Evolutionary conservation across 441 rosid species (phyloP).

Genomic region (Populus hybrid): DNA sequence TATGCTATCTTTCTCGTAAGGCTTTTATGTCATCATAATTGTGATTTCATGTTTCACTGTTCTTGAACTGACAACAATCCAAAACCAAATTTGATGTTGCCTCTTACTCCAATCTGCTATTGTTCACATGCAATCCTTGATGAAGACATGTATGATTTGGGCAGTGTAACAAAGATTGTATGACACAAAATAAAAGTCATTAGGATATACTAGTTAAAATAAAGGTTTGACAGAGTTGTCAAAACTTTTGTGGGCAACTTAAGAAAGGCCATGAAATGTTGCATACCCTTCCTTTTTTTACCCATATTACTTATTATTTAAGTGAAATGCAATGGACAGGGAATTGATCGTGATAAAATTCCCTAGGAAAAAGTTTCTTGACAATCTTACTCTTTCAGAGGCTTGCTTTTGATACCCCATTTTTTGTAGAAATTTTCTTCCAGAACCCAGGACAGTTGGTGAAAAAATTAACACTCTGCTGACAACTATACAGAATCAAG

Average conservation of each 20-base stretch:
- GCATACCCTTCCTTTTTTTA: too few species aligned
- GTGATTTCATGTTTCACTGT: not conserved
- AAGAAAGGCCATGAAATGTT: too few species aligned
- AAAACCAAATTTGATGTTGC: not conserved
- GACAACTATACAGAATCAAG: not conserved
- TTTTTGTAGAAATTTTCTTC: not conserved
- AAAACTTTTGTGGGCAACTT: too few species aligned
- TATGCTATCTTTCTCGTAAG: constrained; percentile 99
- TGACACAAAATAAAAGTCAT: not conserved
- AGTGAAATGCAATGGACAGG: too few species aligned
- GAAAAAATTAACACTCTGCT: not conserved
- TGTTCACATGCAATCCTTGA: not conserved
- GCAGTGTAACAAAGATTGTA: not conserved
- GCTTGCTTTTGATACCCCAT: too few species aligned
- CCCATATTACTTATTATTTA: too few species aligned
- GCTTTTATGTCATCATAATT: constrained; percentile 3
- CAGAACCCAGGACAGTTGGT: too few species aligned
- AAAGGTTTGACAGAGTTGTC: not conserved
- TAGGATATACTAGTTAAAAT: not conserved
- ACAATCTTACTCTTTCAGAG: too few species aligned
- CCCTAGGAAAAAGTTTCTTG: too few species aligned
- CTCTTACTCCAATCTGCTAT: not conserved
- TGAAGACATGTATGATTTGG: too few species aligned
- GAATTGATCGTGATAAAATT: too few species aligned
- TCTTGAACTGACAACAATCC: not conserved